These are phyloP conservation scores for Gryganskiella cystojenkinii DNA, from an alignment of 192 early-diverging fungal species.

Conservation along the genomic window DNA sequence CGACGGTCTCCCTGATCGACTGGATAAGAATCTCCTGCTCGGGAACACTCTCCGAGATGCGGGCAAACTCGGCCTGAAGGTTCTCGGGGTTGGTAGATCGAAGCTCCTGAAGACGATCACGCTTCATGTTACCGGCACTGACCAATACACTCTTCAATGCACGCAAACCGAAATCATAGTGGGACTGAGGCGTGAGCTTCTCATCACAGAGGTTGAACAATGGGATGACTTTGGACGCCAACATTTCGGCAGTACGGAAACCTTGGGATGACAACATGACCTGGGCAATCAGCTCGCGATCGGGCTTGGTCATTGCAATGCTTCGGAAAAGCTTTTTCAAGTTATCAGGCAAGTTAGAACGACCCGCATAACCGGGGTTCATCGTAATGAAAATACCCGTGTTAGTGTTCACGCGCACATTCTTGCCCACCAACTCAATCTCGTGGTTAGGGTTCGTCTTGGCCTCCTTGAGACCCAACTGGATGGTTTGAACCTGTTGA, in stretches of 20 bases:
- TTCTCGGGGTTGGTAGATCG: constrained; percentile 56
- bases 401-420: constrained; percentile 83
- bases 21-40: constrained; percentile 97
- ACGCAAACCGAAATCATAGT: constrained; percentile 99
- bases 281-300: constrained; percentile 98
- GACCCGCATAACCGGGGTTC: constrained; percentile 99
- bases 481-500: constrained; percentile 99
- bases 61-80: constrained; percentile 54
- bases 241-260: constrained; percentile 92
- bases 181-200: constrained; percentile 94
- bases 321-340: constrained; percentile 99
- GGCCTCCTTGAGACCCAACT: constrained; percentile 84
- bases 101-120: constrained; percentile 73
- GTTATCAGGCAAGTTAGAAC: constrained; percentile 98
- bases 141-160: constrained; percentile 98
- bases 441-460: constrained; percentile 74
- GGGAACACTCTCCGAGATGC: constrained; percentile 69
- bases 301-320: constrained; percentile 99
- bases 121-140: constrained; percentile 99
- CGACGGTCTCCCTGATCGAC: constrained; percentile 96
- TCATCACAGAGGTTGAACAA: constrained; percentile 95
- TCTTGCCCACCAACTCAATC: constrained; percentile 94
- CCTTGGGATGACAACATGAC: constrained; percentile 99
- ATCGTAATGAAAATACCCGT: constrained; percentile 99
- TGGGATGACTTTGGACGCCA: constrained; percentile 97